Evolutionary conservation across 495 filamentous ascomycete genomes (phyloP).

Genomic region (Trichocladium uniseriatum): DNA sequence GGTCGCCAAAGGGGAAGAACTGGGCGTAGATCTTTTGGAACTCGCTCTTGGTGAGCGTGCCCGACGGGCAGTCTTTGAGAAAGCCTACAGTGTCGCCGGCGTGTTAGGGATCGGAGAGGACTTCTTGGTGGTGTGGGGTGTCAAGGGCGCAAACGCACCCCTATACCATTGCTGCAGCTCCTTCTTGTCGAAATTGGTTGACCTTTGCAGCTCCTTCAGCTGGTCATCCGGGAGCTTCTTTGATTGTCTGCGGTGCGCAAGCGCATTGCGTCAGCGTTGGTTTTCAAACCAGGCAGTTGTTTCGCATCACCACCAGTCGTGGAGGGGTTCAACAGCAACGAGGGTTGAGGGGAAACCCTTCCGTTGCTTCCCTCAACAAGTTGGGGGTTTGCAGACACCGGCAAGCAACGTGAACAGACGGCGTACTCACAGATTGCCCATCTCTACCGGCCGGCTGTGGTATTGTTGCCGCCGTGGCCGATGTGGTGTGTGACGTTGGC

Average conservation of each 20-base stretch:
- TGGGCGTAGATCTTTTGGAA: conserved; percentile 99
- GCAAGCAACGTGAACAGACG: not conserved
- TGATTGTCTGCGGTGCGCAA: conserved; percentile 52
- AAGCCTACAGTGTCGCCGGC: conserved; percentile 58
- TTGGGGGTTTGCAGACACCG: not conserved
- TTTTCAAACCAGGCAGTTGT: too few species aligned
- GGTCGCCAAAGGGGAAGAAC: conserved; percentile 98
- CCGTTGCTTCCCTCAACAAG: too few species aligned
- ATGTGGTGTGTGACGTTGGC: not conserved
- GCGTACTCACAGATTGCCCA: conserved; percentile 16
- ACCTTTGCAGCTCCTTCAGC: conserved; percentile 86
- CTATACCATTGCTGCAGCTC: conserved; percentile 99
- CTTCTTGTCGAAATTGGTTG: conserved; percentile 99
- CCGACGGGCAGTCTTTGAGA: conserved; percentile 93
- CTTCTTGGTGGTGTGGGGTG: not conserved
- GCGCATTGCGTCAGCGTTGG: conserved; percentile 2
- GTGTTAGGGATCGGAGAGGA: not conserved
- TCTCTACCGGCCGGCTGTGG: conserved; percentile 1
- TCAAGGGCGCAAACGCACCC: conserved; percentile 47
- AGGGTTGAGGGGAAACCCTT: too few species aligned
- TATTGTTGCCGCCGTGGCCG: conserved; percentile 1
- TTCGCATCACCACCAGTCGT: too few species aligned
- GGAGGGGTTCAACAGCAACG: not conserved
- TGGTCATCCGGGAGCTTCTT: conserved; percentile 97
- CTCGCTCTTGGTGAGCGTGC: conserved; percentile 92